These are phyloP conservation scores for Dioscorea alata DNA, from an alignment of 106 monocot species.

Conservation along the genomic window DNA sequence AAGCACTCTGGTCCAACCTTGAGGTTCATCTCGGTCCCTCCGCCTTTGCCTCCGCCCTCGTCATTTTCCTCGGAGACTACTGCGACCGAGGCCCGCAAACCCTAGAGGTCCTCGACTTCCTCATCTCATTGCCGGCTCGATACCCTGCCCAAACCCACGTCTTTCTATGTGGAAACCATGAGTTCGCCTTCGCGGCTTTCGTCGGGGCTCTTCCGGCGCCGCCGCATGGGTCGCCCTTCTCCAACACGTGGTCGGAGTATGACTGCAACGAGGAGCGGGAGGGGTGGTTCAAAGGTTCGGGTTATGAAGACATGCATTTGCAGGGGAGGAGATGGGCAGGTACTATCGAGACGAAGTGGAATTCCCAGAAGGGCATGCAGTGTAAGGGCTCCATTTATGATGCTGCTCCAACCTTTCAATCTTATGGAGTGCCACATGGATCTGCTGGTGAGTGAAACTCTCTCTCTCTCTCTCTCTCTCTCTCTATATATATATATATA, in stretches of 20 bases:
- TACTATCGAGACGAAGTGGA: constrained; percentile 47
- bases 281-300: constrained; percentile 87
- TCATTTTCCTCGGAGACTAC: constrained; percentile 99
- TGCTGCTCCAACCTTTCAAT: constrained; percentile 69
- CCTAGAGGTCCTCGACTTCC: constrained; percentile 68
- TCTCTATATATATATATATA: no score
- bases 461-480: no score
- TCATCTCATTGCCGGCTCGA: constrained; percentile 59
- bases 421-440: constrained; percentile 88
- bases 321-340: constrained; percentile 96
- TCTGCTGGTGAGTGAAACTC: constrained; percentile 44
- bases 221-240: constrained; percentile 42
- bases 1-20: constrained; percentile 75
- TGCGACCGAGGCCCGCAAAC: constrained; percentile 88
- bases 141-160: constrained; percentile 80
- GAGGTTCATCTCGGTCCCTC: constrained; percentile 34
- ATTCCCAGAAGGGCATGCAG: constrained; percentile 49
- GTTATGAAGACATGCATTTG: constrained; percentile 73
- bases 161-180: constrained; percentile 98
- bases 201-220: constrained; percentile 75
- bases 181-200: constrained; percentile 95
- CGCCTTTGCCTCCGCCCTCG: constrained; percentile 65
- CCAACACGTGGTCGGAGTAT: constrained; percentile 79
- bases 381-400: constrained; percentile 93
- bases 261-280: constrained; percentile 63